These are phyloP conservation scores for Phyllosticta ampelicida DNA, from an alignment of 2,329 filamentous ascomycete genomes.

Conservation along the genomic window DNA sequence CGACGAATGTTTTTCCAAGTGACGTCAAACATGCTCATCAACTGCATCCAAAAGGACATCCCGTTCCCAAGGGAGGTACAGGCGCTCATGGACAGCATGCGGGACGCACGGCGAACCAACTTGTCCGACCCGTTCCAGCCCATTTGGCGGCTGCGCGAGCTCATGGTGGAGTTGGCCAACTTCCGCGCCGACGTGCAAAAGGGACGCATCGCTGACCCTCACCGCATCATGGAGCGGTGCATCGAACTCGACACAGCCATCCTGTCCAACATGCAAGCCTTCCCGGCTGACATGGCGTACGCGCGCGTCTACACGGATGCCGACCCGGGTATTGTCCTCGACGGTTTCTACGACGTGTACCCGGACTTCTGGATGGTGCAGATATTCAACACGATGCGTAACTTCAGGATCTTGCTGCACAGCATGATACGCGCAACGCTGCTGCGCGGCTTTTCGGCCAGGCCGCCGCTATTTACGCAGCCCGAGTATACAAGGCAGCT, in stretches of 20 bases:
- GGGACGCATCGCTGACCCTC: neutral
- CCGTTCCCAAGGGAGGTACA: neutral
- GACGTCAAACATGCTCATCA: conserved; percentile 17
- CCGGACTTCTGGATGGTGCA: conserved; percentile 20
- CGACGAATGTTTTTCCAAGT: conserved; percentile 22
- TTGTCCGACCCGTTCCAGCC: neutral
- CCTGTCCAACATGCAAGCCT: neutral
- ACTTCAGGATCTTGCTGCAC: conserved; percentile 18
- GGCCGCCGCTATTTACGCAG: conserved; percentile 18
- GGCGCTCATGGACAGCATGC: conserved; percentile 1
- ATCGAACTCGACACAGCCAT: neutral
- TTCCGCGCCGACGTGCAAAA: neutral
- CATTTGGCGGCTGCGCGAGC: neutral
- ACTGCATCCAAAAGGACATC: conserved; percentile 6
- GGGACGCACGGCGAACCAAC: neutral
- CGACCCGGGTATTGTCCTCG: conserved; percentile 14
- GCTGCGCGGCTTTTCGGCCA: conserved; percentile 15
- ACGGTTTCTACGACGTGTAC: conserved; percentile 21
- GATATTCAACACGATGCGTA: conserved; percentile 23
- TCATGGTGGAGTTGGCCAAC: conserved; percentile 4
- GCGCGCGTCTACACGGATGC: neutral
- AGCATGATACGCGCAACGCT: conserved; percentile 17
- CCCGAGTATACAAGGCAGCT: conserved; percentile 17
- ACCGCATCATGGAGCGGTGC: neutral
- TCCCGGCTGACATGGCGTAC: neutral